A percentile compares a stretch with the other conserved stretches of the same genome.
Evolutionary conservation across 2,329 filamentous ascomycete species (phyloP).

Genomic region (Fusarium xylarioides): DNA sequence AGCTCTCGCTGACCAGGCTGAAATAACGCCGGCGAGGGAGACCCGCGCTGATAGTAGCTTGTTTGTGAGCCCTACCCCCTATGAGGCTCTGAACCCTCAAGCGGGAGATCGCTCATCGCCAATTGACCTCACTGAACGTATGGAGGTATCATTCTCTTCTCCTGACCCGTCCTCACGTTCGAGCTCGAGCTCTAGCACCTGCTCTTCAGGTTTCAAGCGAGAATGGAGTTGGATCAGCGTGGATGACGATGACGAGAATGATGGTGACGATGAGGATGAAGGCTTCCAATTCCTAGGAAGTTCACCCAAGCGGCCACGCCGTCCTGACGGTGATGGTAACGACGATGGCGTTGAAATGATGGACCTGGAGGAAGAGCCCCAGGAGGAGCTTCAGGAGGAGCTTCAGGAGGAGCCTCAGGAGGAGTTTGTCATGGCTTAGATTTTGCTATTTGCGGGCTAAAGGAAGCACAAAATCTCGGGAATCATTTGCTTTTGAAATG

Average conservation of each 20-base stretch:
- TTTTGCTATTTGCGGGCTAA: neutral
- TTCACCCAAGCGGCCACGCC: neutral
- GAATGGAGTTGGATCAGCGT: neutral
- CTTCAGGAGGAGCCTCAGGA: neutral
- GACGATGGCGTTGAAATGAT: neutral
- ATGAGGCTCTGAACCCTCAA: neutral
- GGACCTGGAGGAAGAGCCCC: neutral
- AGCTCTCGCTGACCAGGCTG: neutral
- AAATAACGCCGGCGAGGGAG: neutral
- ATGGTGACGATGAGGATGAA: neutral
- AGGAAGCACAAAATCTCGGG: neutral
- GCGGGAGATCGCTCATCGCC: neutral
- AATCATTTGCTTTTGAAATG: slow-evolving; percentile 1
- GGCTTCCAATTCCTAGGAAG: neutral
- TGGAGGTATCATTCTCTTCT: neutral
- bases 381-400: neutral
- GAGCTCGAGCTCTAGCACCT: neutral
- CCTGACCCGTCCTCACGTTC: neutral
- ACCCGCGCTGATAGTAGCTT: slow-evolving; percentile 26
- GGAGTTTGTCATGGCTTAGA: neutral
- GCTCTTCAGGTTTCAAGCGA: neutral
- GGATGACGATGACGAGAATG: neutral
- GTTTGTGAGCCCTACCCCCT: slow-evolving; percentile 26
- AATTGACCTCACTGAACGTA: neutral
- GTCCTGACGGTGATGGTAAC: neutral